phyloP scores from a whole-genome alignment of 306 rosid species.

The Pterocarpus macrocarpus region DNA sequence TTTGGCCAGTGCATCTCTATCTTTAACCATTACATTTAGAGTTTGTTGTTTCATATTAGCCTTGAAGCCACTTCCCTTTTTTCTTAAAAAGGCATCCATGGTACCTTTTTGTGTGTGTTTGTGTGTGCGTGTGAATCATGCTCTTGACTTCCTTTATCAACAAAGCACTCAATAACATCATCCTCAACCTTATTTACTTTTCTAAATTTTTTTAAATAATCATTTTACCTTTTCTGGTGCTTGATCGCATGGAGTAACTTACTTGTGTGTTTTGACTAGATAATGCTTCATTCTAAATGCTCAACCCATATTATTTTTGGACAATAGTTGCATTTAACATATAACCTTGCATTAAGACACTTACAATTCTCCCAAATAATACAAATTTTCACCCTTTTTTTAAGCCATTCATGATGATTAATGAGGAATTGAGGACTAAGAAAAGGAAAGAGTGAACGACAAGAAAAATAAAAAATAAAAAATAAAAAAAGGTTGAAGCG shows the following conservation, averaged over 20 bases:
- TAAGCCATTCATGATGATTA: no score
- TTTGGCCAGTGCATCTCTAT: neutral
- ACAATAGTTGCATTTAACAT: neutral
- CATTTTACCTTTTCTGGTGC: neutral
- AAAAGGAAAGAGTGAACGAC: no score
- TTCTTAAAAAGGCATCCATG: neutral
- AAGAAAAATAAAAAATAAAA: no score
- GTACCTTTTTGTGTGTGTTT: neutral
- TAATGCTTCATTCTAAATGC: neutral
- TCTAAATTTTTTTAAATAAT: neutral
- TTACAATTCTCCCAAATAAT: neutral
- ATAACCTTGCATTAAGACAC: neutral
- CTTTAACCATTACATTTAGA: neutral
- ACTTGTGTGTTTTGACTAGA: neutral
- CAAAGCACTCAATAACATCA: neutral
- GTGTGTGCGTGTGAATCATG: neutral
- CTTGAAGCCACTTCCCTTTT: neutral
- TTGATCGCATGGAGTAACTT: neutral
- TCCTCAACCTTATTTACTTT: neutral
- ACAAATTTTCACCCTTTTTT: no score
- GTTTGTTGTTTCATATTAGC: neutral
- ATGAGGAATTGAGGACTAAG: no score
- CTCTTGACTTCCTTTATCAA: neutral
- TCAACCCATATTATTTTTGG: neutral
- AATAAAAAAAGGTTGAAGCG: no score